A percentile compares a stretch with the other conserved stretches of the same genome.
These are phyloP conservation scores for Cutaneotrichosporon cavernicola DNA, from an alignment of 1,284 basidiomycete genomes.

Conservation along the genomic window DNA sequence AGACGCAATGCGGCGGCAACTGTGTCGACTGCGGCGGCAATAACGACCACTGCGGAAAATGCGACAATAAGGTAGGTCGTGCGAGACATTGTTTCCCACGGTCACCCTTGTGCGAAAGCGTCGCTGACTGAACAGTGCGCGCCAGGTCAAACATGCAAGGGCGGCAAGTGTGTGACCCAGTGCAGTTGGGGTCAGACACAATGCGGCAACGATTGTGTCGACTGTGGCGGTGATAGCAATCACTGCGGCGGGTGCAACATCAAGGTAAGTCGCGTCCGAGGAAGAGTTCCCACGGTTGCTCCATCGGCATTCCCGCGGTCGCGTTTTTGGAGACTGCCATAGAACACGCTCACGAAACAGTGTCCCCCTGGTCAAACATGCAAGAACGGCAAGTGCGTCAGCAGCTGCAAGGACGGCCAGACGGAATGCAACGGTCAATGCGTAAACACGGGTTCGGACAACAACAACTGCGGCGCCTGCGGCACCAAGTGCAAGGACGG, in stretches of 20 bases:
- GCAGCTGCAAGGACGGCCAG: too few relatives aligned
- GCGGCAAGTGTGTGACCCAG: neutral
- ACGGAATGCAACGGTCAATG: neutral
- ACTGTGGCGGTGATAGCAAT: neutral
- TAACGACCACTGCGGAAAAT: neutral
- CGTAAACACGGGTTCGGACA: neutral
- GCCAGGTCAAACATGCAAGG: neutral
- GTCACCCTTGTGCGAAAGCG: neutral
- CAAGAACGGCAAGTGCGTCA: neutral
- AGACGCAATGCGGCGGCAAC: neutral
- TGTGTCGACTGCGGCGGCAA: neutral
- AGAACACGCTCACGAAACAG: neutral
- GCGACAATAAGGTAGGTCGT: neutral
- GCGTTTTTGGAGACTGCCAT: neutral
- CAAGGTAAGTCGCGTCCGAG: neutral
- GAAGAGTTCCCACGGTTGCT: neutral
- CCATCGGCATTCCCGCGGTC: neutral
- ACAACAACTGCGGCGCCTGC: neutral
- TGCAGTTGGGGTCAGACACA: neutral
- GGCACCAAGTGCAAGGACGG: neutral
- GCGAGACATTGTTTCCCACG: neutral
- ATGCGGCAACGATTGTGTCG: neutral
- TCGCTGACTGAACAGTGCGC: neutral
- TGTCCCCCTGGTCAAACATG: neutral
- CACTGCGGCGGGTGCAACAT: neutral